Percentiles rank a stretch among this genome's conserved stretches.
Evolutionary conservation across 2,329 filamentous ascomycete genomes (phyloP).

Genomic region (Fusarium protoensiforme): DNA sequence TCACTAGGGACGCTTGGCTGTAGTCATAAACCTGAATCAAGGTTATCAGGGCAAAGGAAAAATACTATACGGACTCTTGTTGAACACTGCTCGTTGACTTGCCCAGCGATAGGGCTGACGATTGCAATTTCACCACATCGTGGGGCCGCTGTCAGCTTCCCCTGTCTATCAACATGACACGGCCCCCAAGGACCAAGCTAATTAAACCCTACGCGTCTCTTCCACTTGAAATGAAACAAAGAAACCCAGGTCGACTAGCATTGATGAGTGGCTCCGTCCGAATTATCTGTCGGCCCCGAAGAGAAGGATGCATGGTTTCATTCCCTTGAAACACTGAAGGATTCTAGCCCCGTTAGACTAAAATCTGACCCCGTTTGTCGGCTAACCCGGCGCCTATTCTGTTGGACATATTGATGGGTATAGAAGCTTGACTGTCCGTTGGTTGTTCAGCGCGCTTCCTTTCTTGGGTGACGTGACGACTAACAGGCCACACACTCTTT

Average conservation of each 20-base stretch:
- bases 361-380: background rate
- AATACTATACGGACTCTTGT: background rate
- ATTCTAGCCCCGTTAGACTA: background rate
- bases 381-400: background rate
- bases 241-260: background rate
- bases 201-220: background rate
- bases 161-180: background rate
- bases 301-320: background rate
- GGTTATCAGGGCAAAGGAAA: background rate
- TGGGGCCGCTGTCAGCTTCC: background rate
- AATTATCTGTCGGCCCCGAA: background rate
- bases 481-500: background rate
- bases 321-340: conserved; percentile 4
- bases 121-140: conserved; percentile 4
- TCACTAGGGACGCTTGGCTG: background rate
- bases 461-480: background rate
- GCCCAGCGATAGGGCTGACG: background rate
- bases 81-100: background rate
- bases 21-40: background rate
- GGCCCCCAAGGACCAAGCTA: background rate
- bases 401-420: background rate
- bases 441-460: background rate
- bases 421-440: background rate
- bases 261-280: background rate
- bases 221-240: background rate